Percentiles rank a stretch among this genome's conserved stretches.
Conservation (phyloP, 129 eudicot species). For the Flaveria brownii region DNA sequence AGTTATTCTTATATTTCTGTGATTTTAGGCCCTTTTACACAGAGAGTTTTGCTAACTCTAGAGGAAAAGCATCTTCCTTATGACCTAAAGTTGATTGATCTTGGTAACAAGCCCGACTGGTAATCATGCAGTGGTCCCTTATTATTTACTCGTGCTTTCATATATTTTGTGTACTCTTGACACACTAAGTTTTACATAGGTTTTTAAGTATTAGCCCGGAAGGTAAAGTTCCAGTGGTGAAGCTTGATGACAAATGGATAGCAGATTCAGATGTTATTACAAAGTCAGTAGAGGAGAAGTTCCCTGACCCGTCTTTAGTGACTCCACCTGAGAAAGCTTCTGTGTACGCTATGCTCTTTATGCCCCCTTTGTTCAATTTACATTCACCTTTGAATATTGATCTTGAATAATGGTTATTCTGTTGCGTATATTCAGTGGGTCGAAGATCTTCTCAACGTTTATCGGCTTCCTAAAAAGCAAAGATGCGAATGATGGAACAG, state of each 20-base stretch:
- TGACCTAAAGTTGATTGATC: conserved; percentile 74
- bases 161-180: conserved; percentile 1
- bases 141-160: not conserved
- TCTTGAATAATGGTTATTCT: not conserved
- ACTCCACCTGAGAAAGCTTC: conserved; percentile 95
- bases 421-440: conserved; percentile 59
- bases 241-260: conserved; percentile 89
- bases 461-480: conserved; percentile 92
- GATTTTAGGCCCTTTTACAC: conserved; percentile 83
- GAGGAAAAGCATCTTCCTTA: conserved; percentile 94
- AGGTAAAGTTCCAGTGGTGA: conserved; percentile 83
- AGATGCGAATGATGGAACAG: conserved; percentile 90
- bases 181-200: conserved; percentile 39
- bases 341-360: conserved; percentile 46
- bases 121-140: conserved; percentile 21
- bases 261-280: conserved; percentile 98
- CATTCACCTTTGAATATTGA: not conserved
- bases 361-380: conserved; percentile 17
- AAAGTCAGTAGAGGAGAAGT: conserved; percentile 75
- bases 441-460: conserved; percentile 83
- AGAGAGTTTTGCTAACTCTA: conserved; percentile 79
- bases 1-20: not conserved
- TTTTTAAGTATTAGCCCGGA: conserved; percentile 74
- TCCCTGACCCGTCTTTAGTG: conserved; percentile 69
- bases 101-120: conserved; percentile 90